Base-by-base conservation (phyloP, 2,329 filamentous ascomycete species). In the Talaromyces marneffei region DNA sequence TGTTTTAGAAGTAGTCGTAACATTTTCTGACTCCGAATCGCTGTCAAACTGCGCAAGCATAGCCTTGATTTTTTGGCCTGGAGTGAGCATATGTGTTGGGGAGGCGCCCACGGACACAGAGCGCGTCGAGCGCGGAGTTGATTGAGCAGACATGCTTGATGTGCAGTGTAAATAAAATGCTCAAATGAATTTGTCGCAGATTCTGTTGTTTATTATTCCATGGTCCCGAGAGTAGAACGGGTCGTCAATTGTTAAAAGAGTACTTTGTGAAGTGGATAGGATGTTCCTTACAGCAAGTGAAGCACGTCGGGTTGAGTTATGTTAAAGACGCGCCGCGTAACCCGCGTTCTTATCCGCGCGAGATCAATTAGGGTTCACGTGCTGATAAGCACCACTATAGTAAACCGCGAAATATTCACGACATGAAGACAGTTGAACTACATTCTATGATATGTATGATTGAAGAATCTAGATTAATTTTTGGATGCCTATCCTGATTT, bases 71-170 rank as follows among this genome's bases (percentile, higher is more conserved):
- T 60, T 59, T 25, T 42, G 57, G 44, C 52, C 35, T 10, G 61
- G 61, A 14, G 61, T 63, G 23, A 62, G 39, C 9, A 63, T 42
- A 9, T 29, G 25, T 33, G 42, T 52, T 44, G 52, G 61, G 9
- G 57, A 63, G 27, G 9, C 35, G 16, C 16, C 39, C 37, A 42
- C 4, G 5, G 57, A 60, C 57, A 16, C 42, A n/a, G 48, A 42
- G 33, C 56, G 61, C 61, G 61, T 57, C 25, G 61, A 59, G 60
- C 57, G 61, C 46, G 61, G 61, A 42, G 61, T 63, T 20, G 57
- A 63, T 16, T 46, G 61, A 48, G 57, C 20, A 52, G 61, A 57
- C 61, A 63, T 63, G 29, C 20, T 55, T 25, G 35, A 55, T 25
- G 1, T n/a, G 35, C 2, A 37, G 5, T 37, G 16, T 27, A n/a